Evolutionary conservation across 2,329 filamentous ascomycete genomes (phyloP).

Genomic region (Catunica adiposa): DNA sequence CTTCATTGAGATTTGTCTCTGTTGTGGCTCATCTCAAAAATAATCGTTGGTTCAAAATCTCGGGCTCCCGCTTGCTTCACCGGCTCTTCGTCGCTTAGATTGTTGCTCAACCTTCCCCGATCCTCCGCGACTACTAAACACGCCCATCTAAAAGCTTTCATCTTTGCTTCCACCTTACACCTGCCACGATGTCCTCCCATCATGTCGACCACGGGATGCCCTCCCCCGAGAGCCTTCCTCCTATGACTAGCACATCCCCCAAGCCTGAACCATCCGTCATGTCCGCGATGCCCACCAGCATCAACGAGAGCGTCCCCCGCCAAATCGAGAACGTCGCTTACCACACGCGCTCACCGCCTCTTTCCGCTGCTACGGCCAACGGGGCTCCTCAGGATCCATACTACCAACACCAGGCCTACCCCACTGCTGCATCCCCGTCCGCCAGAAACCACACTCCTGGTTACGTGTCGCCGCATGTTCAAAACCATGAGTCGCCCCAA

Average conservation of each 20-base stretch:
- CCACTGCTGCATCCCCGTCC: background rate
- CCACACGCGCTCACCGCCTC: background rate
- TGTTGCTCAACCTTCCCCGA: background rate
- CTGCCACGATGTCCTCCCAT: background rate
- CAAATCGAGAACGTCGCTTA: background rate
- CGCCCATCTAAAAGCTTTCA: background rate
- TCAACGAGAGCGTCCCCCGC: background rate
- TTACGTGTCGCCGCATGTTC: background rate
- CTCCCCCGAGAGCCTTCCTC: conserved; percentile 4
- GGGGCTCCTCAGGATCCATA: background rate
- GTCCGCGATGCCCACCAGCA: background rate
- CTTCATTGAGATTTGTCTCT: background rate
- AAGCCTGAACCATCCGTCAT: background rate
- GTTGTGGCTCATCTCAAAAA: background rate
- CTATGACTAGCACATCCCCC: background rate
- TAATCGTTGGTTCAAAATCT: too few relatives aligned
- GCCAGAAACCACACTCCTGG: background rate
- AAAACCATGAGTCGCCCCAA: background rate
- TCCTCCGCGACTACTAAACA: background rate
- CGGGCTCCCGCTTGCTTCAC: background rate
- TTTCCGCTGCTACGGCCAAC: background rate
- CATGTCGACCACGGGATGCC: background rate
- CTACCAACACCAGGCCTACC: background rate
- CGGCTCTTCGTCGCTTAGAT: background rate
- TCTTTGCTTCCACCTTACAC: background rate